These are phyloP conservation scores for Protea cynaroides DNA, from an alignment of 164 flowering plant genomes.

Conservation along the genomic window DNA sequence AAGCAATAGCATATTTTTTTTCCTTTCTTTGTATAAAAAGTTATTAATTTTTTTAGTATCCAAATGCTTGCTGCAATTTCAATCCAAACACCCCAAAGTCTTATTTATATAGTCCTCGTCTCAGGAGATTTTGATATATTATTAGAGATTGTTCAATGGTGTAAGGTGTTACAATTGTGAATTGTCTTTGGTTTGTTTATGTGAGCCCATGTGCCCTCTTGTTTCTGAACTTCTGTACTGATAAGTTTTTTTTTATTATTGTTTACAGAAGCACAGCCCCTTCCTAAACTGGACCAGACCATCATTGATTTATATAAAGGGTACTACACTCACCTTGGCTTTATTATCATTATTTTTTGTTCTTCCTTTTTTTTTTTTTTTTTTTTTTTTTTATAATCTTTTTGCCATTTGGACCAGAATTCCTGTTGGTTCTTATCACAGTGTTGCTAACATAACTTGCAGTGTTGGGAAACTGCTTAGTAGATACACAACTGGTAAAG, in stretches of 20 bases:
- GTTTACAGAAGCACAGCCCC: constrained; percentile 46
- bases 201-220: neutral
- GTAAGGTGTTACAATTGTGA: neutral
- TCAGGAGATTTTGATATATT: no score
- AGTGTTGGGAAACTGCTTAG: constrained; percentile 76
- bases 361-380: no score
- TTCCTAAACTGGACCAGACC: constrained; percentile 59
- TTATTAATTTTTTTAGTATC: no score
- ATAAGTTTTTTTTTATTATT: constrained; percentile 7
- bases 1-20: no score
- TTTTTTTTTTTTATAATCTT: no score
- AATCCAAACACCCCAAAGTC: no score
- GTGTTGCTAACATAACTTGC: constrained; percentile 15
- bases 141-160: neutral
- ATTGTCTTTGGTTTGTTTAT: neutral
- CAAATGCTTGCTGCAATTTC: no score
- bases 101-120: no score
- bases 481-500: constrained; percentile 74
- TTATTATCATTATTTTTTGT: neutral
- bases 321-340: constrained; percentile 30
- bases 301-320: constrained; percentile 75
- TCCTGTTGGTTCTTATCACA: neutral
- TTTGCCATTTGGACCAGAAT: neutral
- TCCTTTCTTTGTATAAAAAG: no score
- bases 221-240: neutral